Percentiles rank a stretch among this genome's conserved stretches.
phyloP scores from a whole-genome alignment of 305 asterid genomes.

The Solanum chacoense region DNA sequence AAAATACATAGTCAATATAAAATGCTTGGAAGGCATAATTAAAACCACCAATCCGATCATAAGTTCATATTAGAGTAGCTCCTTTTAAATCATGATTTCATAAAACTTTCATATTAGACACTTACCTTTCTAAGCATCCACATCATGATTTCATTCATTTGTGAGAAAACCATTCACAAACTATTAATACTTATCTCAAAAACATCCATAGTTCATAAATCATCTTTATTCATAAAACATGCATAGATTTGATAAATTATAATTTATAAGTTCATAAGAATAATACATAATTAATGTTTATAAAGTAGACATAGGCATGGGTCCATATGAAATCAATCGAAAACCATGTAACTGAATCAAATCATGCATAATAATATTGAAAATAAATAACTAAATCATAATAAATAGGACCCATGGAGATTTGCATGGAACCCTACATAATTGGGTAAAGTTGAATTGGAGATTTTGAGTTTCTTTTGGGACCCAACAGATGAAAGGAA shows the following conservation, averaged over 20 bases:
- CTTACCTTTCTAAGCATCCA: too few species aligned
- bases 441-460: not conserved
- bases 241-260: not conserved
- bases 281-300: not conserved
- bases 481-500: not conserved
- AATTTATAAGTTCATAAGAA: not conserved
- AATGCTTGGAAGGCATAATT: not conserved
- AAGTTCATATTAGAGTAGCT: not conserved
- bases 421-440: not conserved
- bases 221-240: not conserved
- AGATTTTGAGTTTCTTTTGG: not conserved
- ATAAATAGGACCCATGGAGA: not conserved
- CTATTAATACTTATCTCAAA: not conserved
- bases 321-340: not conserved
- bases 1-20: not conserved
- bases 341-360: not conserved
- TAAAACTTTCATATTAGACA: too few species aligned
- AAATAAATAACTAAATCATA: not conserved
- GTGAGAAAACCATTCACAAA: not conserved
- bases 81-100: not conserved
- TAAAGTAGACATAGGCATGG: not conserved
- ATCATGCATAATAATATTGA: not conserved
- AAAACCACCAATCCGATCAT: not conserved
- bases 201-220: not conserved
- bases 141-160: not conserved